phyloP scores from a whole-genome alignment of 2,329 filamentous ascomycete genomes.

The Talaromyces verruculosus region DNA sequence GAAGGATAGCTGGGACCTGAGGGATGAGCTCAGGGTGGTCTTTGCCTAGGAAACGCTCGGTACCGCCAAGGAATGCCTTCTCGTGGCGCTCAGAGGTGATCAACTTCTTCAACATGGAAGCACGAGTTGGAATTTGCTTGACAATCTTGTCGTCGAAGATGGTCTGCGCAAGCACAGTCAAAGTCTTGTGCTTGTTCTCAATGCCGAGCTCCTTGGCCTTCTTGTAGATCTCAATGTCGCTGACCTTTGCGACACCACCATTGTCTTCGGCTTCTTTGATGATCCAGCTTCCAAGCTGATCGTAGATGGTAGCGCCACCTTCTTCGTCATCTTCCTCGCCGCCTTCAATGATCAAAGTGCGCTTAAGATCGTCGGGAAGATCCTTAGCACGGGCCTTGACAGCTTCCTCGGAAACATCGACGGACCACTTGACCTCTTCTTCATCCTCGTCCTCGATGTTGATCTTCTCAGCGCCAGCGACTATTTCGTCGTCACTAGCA shows the following conservation, averaged over 20 bases:
- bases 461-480: slow-evolving; percentile 68
- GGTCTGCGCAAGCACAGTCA: slow-evolving; percentile 87
- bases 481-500: slow-evolving; percentile 85
- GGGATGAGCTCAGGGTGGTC: slow-evolving; percentile 76
- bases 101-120: slow-evolving; percentile 86
- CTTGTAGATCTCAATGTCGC: slow-evolving; percentile 87
- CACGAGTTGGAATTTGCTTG: slow-evolving; percentile 81
- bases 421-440: slow-evolving; percentile 83
- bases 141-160: slow-evolving; percentile 89
- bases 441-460: slow-evolving; percentile 64
- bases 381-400: slow-evolving; percentile 91
- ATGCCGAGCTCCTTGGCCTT: slow-evolving; percentile 97
- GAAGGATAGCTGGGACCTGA: slow-evolving; percentile 79
- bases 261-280: slow-evolving; percentile 66
- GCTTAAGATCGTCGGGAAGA: slow-evolving; percentile 92
- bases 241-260: slow-evolving; percentile 73
- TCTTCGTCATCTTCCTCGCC: slow-evolving; percentile 79
- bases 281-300: slow-evolving; percentile 92
- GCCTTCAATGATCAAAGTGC: slow-evolving; percentile 78
- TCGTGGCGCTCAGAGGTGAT: slow-evolving; percentile 89
- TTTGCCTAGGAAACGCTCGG: slow-evolving; percentile 84
- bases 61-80: slow-evolving; percentile 91
- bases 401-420: slow-evolving; percentile 93
- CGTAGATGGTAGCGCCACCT: slow-evolving; percentile 74
- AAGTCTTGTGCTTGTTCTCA: slow-evolving; percentile 88